Evolutionary conservation across 345 rosid species (phyloP).

Genomic region (Salix exigua): DNA sequence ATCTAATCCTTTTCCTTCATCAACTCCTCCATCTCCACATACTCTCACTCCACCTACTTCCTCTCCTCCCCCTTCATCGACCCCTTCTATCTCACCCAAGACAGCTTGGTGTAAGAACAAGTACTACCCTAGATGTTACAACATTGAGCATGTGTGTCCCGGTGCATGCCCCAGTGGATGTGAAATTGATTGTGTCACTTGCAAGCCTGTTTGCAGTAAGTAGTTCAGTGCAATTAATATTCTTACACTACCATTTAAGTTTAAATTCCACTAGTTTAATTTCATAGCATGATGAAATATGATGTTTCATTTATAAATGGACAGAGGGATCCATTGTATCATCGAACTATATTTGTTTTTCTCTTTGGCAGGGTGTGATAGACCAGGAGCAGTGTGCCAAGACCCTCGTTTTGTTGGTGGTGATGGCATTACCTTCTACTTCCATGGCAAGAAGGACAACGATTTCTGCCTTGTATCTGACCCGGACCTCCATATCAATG

Average conservation of each 20-base stretch:
- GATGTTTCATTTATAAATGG: too few species aligned
- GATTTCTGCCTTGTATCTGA: slow-evolving; percentile 55
- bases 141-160: slow-evolving; percentile 20
- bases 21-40: neutral
- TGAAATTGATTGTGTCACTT: slow-evolving; percentile 25
- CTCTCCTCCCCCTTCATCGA: neutral
- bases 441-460: slow-evolving; percentile 27
- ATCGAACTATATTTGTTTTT: neutral
- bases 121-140: slow-evolving; percentile 16
- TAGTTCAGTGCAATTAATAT: neutral
- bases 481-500: slow-evolving; percentile 50
- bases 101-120: slow-evolving; percentile 16
- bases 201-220: slow-evolving; percentile 33
- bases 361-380: slow-evolving; percentile 1
- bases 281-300: too few species aligned
- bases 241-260: neutral
- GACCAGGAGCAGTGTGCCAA: slow-evolving; percentile 15
- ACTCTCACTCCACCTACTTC: neutral
- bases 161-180: slow-evolving; percentile 20
- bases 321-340: too few species aligned
- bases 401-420: slow-evolving; percentile 17
- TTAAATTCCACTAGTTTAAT: neutral
- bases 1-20: neutral
- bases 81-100: neutral
- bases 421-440: slow-evolving; percentile 19